Evolutionary conservation across 441 rosid species (phyloP), one percentile per base, ranked within the genome.

Genomic region (Manihot esculenta): DNA sequence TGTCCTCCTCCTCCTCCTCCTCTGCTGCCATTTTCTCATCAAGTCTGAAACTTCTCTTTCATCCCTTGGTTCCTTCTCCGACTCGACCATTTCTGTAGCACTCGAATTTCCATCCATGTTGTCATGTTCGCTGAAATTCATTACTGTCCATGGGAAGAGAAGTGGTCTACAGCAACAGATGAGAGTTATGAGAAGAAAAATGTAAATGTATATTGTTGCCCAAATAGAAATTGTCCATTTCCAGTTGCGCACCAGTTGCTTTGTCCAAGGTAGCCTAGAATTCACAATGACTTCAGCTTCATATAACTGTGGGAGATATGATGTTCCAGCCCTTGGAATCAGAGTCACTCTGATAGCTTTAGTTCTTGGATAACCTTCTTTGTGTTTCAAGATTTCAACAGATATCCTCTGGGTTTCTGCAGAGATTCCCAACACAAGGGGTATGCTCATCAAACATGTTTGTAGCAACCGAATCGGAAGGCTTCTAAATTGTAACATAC

Each of bases 141-240:
- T 38, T 6, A 58, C 24, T 59, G 56, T 14, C 0, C 56, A 58
- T 8, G 84, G 92, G 56, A 84, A 86, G 56, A 89, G 53, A 21
- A 86, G 30, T 0, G 88, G 74, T 70, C 81, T 81, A 64, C 76
- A 84, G 73, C 81, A 83, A 72, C 82, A 69, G 8, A 85, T n/a
- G 45, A 92, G 68, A 1, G 75, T 5, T 0, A 79, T 5, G 17
- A 94, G 72, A 35, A 88, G 60, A 44, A 61, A 20, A 1, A 77
- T 51, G 79, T 81, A 92, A 1, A 86, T 63, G 47, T 80, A 78
- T 27, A 92, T 45, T 0, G 94, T 82, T 23, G 83, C 70, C 96
- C 94, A 94, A 0, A 88, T 88, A 30, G 74, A 87, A 12, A 87
- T 67, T 8, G 93, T 89, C 97, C 93, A 92, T 74, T 76, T 89